These are phyloP conservation scores for Vitis amurensis DNA, from an alignment of 164 flowering plant species.

Conservation along the genomic window DNA sequence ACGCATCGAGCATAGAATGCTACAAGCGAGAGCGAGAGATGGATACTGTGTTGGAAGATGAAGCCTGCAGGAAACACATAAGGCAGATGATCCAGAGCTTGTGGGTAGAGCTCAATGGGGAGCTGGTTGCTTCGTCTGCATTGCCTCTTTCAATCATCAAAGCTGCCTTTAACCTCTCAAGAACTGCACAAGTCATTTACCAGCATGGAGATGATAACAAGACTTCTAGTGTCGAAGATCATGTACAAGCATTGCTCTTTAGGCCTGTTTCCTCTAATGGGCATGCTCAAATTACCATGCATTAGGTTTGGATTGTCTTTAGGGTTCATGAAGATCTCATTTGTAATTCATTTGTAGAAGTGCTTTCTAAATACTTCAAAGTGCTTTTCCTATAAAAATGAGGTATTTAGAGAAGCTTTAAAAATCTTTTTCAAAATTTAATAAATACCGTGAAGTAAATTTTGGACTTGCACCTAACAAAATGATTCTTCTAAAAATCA, in stretches of 20 bases:
- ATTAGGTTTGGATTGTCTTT: neutral
- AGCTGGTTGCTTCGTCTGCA: conserved; percentile 2
- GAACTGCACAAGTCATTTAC: conserved; percentile 32
- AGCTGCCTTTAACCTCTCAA: conserved; percentile 25
- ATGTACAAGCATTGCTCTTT: conserved; percentile 20
- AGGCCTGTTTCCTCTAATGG: conserved; percentile 8
- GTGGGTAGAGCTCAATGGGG: conserved; percentile 31
- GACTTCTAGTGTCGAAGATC: conserved; percentile 14
- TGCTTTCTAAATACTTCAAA: too few relatives aligned
- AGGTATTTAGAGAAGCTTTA: too few relatives aligned
- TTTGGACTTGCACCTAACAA: too few relatives aligned
- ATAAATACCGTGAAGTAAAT: too few relatives aligned
- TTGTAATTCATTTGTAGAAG: too few relatives aligned
- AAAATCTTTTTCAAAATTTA: too few relatives aligned
- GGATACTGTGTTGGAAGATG: conserved; percentile 3
- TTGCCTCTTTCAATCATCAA: conserved; percentile 20
- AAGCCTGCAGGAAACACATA: conserved; percentile 16
- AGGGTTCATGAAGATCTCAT: too few relatives aligned
- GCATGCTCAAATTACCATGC: neutral
- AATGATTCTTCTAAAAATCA: too few relatives aligned
- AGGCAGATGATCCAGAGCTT: conserved; percentile 13
- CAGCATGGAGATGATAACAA: conserved; percentile 25
- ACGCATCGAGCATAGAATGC: conserved; percentile 30
- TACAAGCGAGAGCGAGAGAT: conserved; percentile 19
- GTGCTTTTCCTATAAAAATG: too few relatives aligned